A percentile compares a stretch with the other conserved stretches of the same genome.
Evolutionary conservation across 108 stramenopile genomes (phyloP).

Genomic region (Cyclotella cryptica): DNA sequence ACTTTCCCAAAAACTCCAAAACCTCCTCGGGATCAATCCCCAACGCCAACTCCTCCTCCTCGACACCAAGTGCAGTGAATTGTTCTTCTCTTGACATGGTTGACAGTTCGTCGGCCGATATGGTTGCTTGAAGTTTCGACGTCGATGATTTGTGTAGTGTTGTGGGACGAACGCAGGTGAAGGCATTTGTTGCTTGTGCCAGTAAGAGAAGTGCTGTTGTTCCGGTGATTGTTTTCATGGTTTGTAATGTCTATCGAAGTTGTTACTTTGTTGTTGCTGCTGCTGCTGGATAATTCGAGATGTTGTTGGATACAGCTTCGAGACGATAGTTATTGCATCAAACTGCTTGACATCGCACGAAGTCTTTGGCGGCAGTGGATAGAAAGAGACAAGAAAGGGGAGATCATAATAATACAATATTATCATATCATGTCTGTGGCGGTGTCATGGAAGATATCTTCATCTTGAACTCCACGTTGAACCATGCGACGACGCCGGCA

Average conservation of each 20-base stretch:
- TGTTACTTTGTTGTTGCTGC: not conserved
- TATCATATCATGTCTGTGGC: no score
- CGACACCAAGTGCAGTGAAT: slow-evolving; percentile 38
- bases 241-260: not conserved
- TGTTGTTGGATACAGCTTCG: not conserved
- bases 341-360: no score
- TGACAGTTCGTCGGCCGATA: slow-evolving; percentile 31
- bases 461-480: no score
- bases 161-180: not conserved
- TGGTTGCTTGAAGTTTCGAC: slow-evolving; percentile 20
- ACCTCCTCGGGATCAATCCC: slow-evolving; percentile 79
- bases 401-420: no score
- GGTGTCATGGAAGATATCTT: no score
- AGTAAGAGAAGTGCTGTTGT: not conserved
- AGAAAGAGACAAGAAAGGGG: no score
- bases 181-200: no score
- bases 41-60: slow-evolving; percentile 70
- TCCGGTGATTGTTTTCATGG: not conserved
- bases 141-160: not conserved
- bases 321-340: no score
- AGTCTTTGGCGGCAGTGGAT: no score
- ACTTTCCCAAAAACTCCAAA: slow-evolving; percentile 82
- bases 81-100: slow-evolving; percentile 27
- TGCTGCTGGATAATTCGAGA: not conserved
- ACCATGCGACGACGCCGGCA: no score